phyloP scores from a whole-genome alignment of 2,329 filamentous ascomycete genomes.

The Stagonosporopsis chrysanthemi region DNA sequence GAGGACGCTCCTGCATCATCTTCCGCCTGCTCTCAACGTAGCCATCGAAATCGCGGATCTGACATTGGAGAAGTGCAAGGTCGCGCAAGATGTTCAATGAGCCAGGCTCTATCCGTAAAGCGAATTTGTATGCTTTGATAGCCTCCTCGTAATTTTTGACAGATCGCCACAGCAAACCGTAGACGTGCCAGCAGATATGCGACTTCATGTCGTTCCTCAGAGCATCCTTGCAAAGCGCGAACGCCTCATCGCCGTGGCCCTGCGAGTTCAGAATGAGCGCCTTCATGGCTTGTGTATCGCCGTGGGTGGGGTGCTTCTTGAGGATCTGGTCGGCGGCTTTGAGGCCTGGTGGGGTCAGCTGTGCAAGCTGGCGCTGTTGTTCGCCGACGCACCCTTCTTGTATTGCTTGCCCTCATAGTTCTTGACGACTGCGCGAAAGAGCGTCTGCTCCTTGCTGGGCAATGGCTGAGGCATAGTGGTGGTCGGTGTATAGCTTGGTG shows the following conservation, averaged over 20 bases:
- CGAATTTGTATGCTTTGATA: constrained; percentile 98
- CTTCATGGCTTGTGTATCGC: constrained; percentile 99
- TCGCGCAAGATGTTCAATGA: constrained; percentile 94
- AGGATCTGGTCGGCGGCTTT: constrained; percentile 97
- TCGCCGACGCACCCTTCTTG: constrained; percentile 70
- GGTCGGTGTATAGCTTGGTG: constrained; percentile 12
- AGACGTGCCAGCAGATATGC: constrained; percentile 99
- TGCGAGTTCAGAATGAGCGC: constrained; percentile 93
- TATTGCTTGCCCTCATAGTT: constrained; percentile 99
- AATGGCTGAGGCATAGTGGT: constrained; percentile 73
- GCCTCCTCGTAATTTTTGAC: constrained; percentile 99
- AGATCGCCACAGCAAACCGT: constrained; percentile 89
- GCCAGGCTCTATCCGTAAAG: constrained; percentile 90
- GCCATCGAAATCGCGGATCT: constrained; percentile 94
- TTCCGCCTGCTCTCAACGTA: constrained; percentile 88
- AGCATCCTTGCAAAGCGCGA: constrained; percentile 88
- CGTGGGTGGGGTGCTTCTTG: constrained; percentile 93
- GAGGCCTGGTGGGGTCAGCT: constrained; percentile 66
- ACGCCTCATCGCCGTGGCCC: constrained; percentile 92
- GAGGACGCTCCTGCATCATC: constrained; percentile 86
- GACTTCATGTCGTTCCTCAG: constrained; percentile 98
- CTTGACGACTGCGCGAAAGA: constrained; percentile 94
- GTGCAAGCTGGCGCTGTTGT: constrained; percentile 14
- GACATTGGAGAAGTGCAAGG: constrained; percentile 88
- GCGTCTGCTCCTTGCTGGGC: constrained; percentile 86